Percentiles rank a stretch among this genome's conserved stretches.
Conservation (phyloP, 768 basidiomycete genomes). For the Tricholoma saponaceum region DNA sequence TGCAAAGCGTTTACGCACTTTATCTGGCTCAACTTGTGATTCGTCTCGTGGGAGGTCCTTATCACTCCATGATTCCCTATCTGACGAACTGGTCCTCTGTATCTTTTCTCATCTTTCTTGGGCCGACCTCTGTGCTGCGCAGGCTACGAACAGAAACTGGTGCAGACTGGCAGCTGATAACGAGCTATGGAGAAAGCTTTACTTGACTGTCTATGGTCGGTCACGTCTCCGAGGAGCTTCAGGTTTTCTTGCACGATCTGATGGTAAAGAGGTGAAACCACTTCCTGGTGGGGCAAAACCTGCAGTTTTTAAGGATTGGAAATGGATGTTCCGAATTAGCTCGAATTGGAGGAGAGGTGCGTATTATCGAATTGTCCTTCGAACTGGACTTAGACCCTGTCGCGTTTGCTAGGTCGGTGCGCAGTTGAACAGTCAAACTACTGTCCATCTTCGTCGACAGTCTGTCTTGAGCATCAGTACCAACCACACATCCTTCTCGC, state of each 20-base stretch:
- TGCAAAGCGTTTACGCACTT: slow-evolving; percentile 50
- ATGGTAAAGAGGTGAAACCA: slow-evolving; percentile 55
- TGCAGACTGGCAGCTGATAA: slow-evolving; percentile 63
- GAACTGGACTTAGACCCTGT: background rate
- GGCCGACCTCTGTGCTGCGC: slow-evolving; percentile 62
- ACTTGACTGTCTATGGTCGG: slow-evolving; percentile 61
- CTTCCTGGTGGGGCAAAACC: slow-evolving; percentile 50
- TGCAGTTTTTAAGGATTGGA: slow-evolving; percentile 60
- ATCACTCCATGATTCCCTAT: slow-evolving; percentile 55
- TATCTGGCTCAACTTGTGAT: slow-evolving; percentile 2
- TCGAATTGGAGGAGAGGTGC: slow-evolving; percentile 79
- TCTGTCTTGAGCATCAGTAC: slow-evolving; percentile 7
- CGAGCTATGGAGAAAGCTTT: slow-evolving; percentile 70
- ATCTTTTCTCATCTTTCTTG: slow-evolving; percentile 71
- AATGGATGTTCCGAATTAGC: slow-evolving; percentile 84
- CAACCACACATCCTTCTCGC: slow-evolving; percentile 51
- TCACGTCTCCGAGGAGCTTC: slow-evolving; percentile 62
- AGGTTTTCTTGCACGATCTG: slow-evolving; percentile 53
- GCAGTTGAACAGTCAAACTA: slow-evolving; percentile 34
- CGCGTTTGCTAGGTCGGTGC: slow-evolving; percentile 56
- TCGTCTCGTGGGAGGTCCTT: slow-evolving; percentile 11
- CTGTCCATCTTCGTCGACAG: slow-evolving; percentile 5
- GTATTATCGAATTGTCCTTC: slow-evolving; percentile 13
- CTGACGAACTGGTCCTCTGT: slow-evolving; percentile 71
- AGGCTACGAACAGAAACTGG: slow-evolving; percentile 63